Conservation (phyloP, 495 filamentous ascomycete genomes). For the Podospora didyma region DNA sequence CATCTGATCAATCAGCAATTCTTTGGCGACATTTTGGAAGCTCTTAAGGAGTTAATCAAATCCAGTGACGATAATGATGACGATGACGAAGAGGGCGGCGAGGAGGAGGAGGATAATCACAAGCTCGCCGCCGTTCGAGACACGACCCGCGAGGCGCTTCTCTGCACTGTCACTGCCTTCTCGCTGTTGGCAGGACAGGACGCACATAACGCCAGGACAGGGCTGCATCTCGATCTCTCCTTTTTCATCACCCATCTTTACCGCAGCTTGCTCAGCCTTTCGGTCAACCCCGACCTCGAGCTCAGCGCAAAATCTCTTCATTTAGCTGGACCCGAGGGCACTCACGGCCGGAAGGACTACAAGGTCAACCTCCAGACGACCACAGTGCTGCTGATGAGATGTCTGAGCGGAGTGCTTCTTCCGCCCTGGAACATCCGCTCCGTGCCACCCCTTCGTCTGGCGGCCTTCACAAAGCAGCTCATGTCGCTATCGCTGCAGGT, state of each 20-base stretch:
- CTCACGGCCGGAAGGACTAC: conserved; percentile 37
- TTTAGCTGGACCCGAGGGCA: conserved; percentile 67
- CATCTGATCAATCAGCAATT: conserved; percentile 98
- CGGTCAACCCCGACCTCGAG: conserved; percentile 82
- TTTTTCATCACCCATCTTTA: conserved; percentile 96
- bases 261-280: conserved; percentile 69
- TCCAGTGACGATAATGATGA: conserved; percentile 53
- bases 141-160: conserved; percentile 76
- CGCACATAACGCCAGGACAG: conserved; percentile 56
- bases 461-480: conserved; percentile 89
- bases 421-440: conserved; percentile 58
- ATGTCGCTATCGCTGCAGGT: conserved; percentile 76
- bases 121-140: conserved; percentile 52
- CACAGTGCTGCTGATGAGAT: conserved; percentile 82
- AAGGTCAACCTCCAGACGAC: conserved; percentile 92
- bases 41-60: conserved; percentile 82
- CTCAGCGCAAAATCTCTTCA: conserved; percentile 74
- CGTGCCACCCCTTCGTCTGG: conserved; percentile 72
- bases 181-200: conserved; percentile 89
- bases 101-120: conserved; percentile 23
- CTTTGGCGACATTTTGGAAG: conserved; percentile 93
- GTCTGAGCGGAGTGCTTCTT: conserved; percentile 70
- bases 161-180: conserved; percentile 94
- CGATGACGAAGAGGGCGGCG: conserved; percentile 16
- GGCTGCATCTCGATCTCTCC: conserved; percentile 80